Evolutionary conservation across 257 asterid species (phyloP), one percentile per base, ranked within the genome.

Genomic region (Plantago elongata): DNA sequence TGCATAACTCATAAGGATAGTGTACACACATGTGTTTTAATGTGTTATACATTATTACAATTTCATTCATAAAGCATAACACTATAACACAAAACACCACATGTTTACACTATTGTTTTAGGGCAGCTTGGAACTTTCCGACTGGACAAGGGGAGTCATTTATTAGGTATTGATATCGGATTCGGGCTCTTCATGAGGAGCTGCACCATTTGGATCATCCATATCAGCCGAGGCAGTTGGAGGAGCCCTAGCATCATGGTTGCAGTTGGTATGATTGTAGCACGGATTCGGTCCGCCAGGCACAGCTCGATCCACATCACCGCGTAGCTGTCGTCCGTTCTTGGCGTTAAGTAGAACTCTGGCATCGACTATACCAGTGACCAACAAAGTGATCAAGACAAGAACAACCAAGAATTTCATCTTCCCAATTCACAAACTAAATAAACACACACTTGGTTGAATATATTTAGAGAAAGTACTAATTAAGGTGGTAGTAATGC

Each of bases 221-320:
- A 9, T 52, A 52, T 52, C 40, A 5, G 8, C 40, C 7, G 40
- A 37, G 40, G 14, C 59, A 54, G 14, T 54, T 11, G 59, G 59
- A 12, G 59, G 59, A 27, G 59, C 34, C 40, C 59, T 40, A 10
- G 16, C 59, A 11, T 54, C 40, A 15, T 54, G 59, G 18, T 54
- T 18, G 15, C 59, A 54, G 11, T 40, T 37, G 11, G 38, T 37
- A 2, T 37, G 11, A 10, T 14, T 14, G 4, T 37, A 10, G 40
- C 59, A 54, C 16, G 59, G 34, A 15, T 54, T 54, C 0, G 59
- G 59, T 54, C 59, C 59, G 10, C 59, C 59, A 0, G 59, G 59
- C 29, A 22, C 40, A 15, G 59, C 38, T 54, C 59, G 29, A 10
- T 54, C 42, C 15, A 54, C 38, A 7, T 10, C 57, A 11, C 57